Evolutionary conservation across 2,329 filamentous ascomycete genomes (phyloP).

Genomic region (Aspergillus eucalypticola): DNA sequence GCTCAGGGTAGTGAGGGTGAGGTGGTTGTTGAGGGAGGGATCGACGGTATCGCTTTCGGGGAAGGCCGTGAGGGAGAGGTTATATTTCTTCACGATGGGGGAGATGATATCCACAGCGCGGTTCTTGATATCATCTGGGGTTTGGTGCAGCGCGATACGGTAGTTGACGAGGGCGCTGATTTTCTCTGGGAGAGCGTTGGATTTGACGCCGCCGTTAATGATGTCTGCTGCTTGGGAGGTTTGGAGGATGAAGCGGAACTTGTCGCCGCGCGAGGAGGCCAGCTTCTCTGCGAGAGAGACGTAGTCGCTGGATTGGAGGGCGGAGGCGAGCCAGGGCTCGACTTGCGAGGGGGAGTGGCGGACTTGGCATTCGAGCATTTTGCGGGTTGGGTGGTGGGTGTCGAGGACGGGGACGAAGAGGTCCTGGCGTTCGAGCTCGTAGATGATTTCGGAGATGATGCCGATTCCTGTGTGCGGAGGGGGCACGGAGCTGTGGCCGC

Average conservation of each 20-base stretch:
- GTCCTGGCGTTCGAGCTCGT: constrained; percentile 59
- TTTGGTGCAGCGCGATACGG: constrained; percentile 58
- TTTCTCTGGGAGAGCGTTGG: constrained; percentile 60
- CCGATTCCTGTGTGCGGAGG: constrained; percentile 69
- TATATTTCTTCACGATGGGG: constrained; percentile 52
- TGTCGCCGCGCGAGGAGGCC: constrained; percentile 41
- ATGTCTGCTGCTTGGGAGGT: constrained; percentile 60
- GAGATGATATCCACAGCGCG: constrained; percentile 50
- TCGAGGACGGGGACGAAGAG: constrained; percentile 56
- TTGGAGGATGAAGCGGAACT: constrained; percentile 56
- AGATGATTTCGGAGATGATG: constrained; percentile 66
- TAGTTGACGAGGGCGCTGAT: constrained; percentile 57
- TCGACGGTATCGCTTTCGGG: constrained; percentile 28
- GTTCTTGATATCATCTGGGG: constrained; percentile 47
- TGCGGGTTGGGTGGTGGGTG: constrained; percentile 57
- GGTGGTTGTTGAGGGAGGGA: constrained; percentile 26
- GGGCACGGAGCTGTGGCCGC: constrained; percentile 62
- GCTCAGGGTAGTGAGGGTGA: constrained; percentile 34
- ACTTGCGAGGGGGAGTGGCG: constrained; percentile 54
- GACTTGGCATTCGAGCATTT: constrained; percentile 59
- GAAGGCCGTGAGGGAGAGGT: constrained; percentile 52
- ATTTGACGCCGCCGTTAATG: constrained; percentile 58
- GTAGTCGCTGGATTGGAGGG: constrained; percentile 51
- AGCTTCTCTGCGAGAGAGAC: constrained; percentile 41
- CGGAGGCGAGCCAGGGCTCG: constrained; percentile 42